Conservation (phyloP, 352 stramenopile genomes). For the Pythium vanterpoolii region DNA sequence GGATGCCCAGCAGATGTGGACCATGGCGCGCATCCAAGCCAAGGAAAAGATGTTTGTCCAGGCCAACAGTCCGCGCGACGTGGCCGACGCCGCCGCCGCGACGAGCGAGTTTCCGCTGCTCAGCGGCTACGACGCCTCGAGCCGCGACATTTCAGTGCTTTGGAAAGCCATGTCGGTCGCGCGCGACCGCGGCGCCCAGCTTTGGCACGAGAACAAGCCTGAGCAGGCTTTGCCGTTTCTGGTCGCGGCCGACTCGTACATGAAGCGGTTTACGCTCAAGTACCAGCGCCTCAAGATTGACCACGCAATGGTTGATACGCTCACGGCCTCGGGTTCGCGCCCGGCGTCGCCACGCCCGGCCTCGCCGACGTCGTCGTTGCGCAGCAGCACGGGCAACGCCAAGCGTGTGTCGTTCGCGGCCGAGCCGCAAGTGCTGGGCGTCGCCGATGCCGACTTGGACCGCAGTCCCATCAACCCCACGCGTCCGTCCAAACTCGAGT, state of each 20-base stretch:
- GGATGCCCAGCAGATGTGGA: slow-evolving; percentile 69
- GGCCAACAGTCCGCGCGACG: slow-evolving; percentile 32
- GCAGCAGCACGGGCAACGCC: slow-evolving; percentile 3
- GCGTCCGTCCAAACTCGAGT: slow-evolving; percentile 81
- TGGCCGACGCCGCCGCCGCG: slow-evolving; percentile 16
- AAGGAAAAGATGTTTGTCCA: slow-evolving; percentile 43
- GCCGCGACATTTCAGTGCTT: slow-evolving; percentile 66
- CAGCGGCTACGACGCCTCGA: slow-evolving; percentile 58
- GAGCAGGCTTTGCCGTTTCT: slow-evolving; percentile 80
- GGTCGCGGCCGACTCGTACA: slow-evolving; percentile 81
- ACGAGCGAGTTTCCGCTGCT: slow-evolving; percentile 55
- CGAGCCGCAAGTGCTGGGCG: slow-evolving; percentile 58
- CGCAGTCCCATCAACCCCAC: slow-evolving; percentile 70
- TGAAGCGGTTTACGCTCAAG: slow-evolving; percentile 88
- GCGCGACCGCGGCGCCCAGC: slow-evolving; percentile 67
- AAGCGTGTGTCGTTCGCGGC: slow-evolving; percentile 67
- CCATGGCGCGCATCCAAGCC: slow-evolving; percentile 67
- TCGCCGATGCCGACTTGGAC: slow-evolving; percentile 71
- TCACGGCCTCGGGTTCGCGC: slow-evolving; percentile 9
- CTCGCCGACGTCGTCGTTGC: neutral
- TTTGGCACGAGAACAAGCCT: slow-evolving; percentile 86
- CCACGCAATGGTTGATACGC: slow-evolving; percentile 73
- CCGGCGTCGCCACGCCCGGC: slow-evolving; percentile 1
- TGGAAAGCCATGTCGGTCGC: slow-evolving; percentile 84
- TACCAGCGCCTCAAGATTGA: slow-evolving; percentile 85